Conservation (phyloP, 2,329 filamentous ascomycete species). For the Pseudogymnoascus sp. region DNA sequence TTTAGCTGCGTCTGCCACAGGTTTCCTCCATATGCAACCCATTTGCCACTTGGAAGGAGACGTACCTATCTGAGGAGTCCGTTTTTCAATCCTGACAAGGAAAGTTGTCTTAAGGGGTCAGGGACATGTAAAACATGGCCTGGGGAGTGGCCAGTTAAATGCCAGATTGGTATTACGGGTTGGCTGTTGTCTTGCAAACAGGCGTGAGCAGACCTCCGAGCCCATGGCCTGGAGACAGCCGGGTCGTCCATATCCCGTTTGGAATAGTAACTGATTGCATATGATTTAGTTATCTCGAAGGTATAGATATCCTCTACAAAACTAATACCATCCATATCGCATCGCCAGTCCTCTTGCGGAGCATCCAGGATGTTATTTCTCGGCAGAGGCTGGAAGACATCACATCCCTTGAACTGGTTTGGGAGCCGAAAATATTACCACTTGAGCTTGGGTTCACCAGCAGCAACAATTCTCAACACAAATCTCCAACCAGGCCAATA, state of each 20-base stretch:
- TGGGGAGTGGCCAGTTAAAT: background rate
- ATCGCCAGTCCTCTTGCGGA: background rate
- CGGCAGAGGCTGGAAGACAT: background rate
- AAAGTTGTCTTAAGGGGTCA: background rate
- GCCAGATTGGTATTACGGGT: conserved; percentile 1
- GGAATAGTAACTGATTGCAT: background rate
- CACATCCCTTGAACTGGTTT: background rate
- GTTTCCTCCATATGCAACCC: background rate
- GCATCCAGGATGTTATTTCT: background rate
- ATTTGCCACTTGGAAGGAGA: background rate
- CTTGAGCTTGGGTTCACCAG: background rate
- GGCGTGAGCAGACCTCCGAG: background rate
- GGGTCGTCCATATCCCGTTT: background rate
- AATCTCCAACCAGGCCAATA: background rate
- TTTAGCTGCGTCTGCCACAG: background rate
- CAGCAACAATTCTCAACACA: background rate
- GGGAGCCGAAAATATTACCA: background rate
- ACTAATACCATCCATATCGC: conserved; percentile 7
- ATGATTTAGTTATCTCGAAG: background rate
- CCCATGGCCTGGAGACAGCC: background rate
- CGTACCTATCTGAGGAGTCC: background rate
- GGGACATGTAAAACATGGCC: background rate
- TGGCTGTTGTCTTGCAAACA: background rate
- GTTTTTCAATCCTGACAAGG: background rate
- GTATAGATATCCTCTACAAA: background rate